Conservation (phyloP, 2,329 filamentous ascomycete species). For the Pseudogymnoascus sp. region DNA sequence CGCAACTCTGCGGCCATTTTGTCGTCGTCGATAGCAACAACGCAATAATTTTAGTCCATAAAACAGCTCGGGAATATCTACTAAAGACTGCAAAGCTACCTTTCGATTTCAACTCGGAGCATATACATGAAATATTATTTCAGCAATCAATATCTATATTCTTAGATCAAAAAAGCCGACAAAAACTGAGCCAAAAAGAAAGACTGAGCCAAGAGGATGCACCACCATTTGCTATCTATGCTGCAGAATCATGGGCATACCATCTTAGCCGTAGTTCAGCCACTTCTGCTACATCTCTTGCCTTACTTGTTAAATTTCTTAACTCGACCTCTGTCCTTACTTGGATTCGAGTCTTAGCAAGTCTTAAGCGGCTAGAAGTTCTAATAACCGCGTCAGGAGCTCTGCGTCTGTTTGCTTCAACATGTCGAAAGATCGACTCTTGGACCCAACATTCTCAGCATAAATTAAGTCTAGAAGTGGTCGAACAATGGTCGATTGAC, state of each 20-base stretch:
- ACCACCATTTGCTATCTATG: constrained; percentile 17
- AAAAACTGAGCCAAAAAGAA: not conserved
- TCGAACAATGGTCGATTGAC: constrained; percentile 29
- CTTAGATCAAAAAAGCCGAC: not conserved
- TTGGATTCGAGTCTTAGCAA: constrained; percentile 29
- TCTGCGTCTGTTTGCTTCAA: constrained; percentile 18
- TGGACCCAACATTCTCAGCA: constrained; percentile 11
- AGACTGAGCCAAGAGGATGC: constrained; percentile 10
- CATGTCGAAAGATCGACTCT: constrained; percentile 11
- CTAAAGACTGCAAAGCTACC: constrained; percentile 6
- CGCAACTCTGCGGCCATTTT: constrained; percentile 24
- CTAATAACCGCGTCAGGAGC: constrained; percentile 24
- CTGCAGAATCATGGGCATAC: constrained; percentile 21
- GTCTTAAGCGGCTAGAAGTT: constrained; percentile 17
- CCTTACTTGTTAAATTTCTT: constrained; percentile 23
- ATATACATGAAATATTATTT: not conserved
- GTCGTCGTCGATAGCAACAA: constrained; percentile 19
- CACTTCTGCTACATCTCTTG: constrained; percentile 7
- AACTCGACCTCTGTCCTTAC: constrained; percentile 19
- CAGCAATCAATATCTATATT: not conserved
- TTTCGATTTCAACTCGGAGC: constrained; percentile 5
- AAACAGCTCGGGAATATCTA: constrained; percentile 23
- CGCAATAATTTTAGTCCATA: constrained; percentile 19
- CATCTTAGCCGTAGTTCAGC: constrained; percentile 17
- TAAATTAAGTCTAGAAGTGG: constrained; percentile 17